Evolutionary conservation across 225 moss, liverwort and hornwort genomes (phyloP).

Genomic region (Pseudisothecium myosuroides): DNA sequence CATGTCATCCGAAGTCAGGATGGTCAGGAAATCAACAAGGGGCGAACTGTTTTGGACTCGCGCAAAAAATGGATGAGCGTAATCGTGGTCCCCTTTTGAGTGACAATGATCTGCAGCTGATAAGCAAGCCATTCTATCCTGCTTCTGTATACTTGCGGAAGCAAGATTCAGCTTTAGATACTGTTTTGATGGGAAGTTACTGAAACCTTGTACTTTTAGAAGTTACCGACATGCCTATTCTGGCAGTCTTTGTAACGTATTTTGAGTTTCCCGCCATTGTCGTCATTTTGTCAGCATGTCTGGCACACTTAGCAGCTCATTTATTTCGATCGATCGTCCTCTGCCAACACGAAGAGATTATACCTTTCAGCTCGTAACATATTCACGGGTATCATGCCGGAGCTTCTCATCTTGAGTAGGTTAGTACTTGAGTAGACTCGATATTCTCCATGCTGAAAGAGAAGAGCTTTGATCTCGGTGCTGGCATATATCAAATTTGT

Average conservation of each 20-base stretch:
- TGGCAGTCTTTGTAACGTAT: constrained; percentile 6
- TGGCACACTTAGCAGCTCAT: background rate
- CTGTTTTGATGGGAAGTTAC: background rate
- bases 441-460: background rate
- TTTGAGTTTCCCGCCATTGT: background rate
- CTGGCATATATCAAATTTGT: constrained; percentile 9
- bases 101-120: background rate
- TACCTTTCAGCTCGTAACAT: background rate
- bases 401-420: background rate
- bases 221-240: background rate
- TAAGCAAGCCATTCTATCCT: background rate
- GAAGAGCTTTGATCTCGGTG: background rate
- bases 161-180: background rate
- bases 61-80: background rate
- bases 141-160: background rate
- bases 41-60: constrained; percentile 82
- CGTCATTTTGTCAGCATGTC: background rate
- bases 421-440: background rate
- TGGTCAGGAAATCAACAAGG: constrained; percentile 83
- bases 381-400: background rate
- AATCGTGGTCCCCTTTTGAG: background rate
- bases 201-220: constrained; percentile 2
- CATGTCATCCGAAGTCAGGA: constrained; percentile 65
- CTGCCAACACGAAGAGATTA: background rate
- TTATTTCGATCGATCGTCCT: background rate